A percentile compares a stretch with the other conserved stretches of the same genome.
phyloP scores from a whole-genome alignment of 768 basidiomycete genomes.

The Boletus sp. region DNA sequence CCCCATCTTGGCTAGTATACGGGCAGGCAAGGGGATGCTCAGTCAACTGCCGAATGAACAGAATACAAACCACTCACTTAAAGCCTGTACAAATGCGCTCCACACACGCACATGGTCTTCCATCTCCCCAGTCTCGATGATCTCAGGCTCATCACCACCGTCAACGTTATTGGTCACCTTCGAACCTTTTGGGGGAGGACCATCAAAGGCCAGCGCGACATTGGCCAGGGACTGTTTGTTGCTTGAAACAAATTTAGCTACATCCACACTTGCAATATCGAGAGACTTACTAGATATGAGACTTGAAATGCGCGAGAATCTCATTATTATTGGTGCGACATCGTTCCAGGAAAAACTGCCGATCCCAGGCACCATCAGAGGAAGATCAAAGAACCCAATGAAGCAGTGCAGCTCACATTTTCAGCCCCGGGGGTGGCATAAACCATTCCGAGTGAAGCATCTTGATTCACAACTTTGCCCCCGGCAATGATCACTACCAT shows the following conservation, averaged over 20 bases:
- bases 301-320: not conserved
- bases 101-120: not conserved
- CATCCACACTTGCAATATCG: not conserved
- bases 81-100: not conserved
- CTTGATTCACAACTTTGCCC: no score
- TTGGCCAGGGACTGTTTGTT: not conserved
- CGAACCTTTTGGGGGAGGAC: not conserved
- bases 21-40: not conserved
- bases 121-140: not conserved
- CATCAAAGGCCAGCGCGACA: not conserved
- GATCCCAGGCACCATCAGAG: not conserved
- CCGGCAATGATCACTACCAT: no score
- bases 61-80: not conserved
- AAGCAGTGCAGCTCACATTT: not conserved
- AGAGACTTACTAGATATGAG: not conserved
- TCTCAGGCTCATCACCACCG: not conserved
- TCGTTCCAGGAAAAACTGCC: not conserved
- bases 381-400: not conserved
- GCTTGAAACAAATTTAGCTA: not conserved
- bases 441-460: not conserved
- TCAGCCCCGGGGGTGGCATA: not conserved
- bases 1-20: not conserved
- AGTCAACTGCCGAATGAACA: not conserved
- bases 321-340: not conserved
- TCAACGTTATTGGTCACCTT: not conserved